These are phyloP conservation scores for Phytophthora europaea DNA, from an alignment of 352 stramenopile species.

Conservation along the genomic window DNA sequence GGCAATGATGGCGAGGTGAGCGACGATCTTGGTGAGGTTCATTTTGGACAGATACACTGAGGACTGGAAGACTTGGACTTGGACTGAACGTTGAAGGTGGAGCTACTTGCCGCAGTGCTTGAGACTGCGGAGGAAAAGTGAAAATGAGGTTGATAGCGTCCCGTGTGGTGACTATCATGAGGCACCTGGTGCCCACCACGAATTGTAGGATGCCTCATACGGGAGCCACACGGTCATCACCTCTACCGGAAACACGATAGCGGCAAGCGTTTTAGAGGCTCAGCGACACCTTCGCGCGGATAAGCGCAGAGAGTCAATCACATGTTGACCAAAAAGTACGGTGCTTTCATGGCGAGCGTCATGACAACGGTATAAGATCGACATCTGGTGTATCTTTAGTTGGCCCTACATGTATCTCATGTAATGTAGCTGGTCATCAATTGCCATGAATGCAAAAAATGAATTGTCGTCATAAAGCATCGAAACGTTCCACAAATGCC, in stretches of 20 bases:
- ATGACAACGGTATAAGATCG: not conserved
- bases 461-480: too few species aligned
- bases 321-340: not conserved
- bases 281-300: not conserved
- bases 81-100: not conserved
- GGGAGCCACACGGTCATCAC: not conserved
- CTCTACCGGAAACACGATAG: conserved; percentile 7
- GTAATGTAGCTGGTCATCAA: not conserved
- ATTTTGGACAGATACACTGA: conserved; percentile 4
- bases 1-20: conserved; percentile 3
- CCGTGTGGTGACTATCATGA: not conserved
- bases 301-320: not conserved
- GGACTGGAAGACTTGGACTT: conserved; percentile 1
- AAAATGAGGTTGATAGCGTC: not conserved
- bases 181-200: not conserved
- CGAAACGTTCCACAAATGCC: too few species aligned
- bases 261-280: not conserved
- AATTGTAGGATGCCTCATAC: not conserved
- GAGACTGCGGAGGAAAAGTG: not conserved
- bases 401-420: too few species aligned
- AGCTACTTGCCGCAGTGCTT: not conserved
- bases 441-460: not conserved
- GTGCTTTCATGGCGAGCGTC: not conserved
- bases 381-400: not conserved
- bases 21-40: conserved; percentile 27